A percentile compares a stretch with the other conserved stretches of the same genome.
phyloP scores from a whole-genome alignment of 345 rosid species.

The Anastatica hierochuntica region DNA sequence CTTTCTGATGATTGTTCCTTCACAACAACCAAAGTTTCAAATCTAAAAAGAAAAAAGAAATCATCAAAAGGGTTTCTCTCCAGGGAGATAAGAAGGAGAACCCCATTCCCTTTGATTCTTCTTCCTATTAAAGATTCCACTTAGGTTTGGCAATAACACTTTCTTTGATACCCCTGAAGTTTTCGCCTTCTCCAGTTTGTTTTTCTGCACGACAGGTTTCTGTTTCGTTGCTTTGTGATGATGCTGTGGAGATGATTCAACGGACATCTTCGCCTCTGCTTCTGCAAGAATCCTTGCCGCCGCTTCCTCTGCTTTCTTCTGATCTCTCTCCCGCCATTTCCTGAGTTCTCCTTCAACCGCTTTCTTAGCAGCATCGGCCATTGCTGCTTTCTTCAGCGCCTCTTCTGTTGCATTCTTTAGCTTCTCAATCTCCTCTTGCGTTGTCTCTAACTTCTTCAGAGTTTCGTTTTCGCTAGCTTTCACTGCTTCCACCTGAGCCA shows the following conservation, averaged over 20 bases:
- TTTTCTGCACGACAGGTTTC: constrained; percentile 29
- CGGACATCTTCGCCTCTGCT: constrained; percentile 38
- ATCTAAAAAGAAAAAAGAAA: constrained; percentile 13
- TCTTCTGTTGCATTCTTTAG: constrained; percentile 57
- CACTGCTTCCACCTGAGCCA: constrained; percentile 94
- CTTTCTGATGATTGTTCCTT: constrained; percentile 6
- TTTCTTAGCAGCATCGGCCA: constrained; percentile 90
- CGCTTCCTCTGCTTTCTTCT: constrained; percentile 76
- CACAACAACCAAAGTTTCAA: constrained; percentile 10
- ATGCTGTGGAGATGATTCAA: constrained; percentile 57
- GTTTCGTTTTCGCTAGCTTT: constrained; percentile 90
- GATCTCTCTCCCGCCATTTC: constrained; percentile 86
- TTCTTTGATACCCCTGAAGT: constrained; percentile 46
- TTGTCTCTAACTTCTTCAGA: constrained; percentile 58
- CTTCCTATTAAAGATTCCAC: constrained; percentile 63
- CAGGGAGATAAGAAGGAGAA: constrained; percentile 67
- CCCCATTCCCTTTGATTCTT: constrained; percentile 84
- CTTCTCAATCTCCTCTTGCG: constrained; percentile 64
- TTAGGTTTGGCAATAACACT: constrained; percentile 47
- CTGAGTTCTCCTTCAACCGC: constrained; percentile 92
- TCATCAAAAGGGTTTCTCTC: constrained; percentile 51
- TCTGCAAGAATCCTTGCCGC: constrained; percentile 70
- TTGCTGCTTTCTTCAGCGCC: constrained; percentile 76
- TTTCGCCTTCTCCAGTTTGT: constrained; percentile 51
- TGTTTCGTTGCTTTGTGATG: constrained; percentile 46